Evolutionary conservation across 202 grass and related monocot species (phyloP), one percentile per base, ranked within the genome.

Genomic region (Saccharum hybrid): DNA sequence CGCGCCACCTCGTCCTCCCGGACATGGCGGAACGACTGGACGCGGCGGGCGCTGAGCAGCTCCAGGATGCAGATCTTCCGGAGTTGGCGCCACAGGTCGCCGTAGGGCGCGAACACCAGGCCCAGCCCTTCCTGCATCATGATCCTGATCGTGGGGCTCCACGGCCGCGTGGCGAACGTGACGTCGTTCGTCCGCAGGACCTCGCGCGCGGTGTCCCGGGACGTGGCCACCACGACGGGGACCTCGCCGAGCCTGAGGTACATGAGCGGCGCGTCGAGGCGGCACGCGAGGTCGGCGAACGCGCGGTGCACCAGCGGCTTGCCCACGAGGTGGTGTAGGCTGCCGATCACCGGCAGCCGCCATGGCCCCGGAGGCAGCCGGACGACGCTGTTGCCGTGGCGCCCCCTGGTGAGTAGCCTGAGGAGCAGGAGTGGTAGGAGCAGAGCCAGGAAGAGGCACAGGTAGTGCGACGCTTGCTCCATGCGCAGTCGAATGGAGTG

Each of bases 161-260:
- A 75, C 0, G 88, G 71, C 34, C 90, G 81, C 9, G 84, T 71
- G 0, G 90, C 90, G 22, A 94, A 88, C 13, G 19, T 9, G 49
- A 64, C 60, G 66, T 90, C 93, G 28, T 89, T 66, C 46, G 33
- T 63, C 14, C 77, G 79, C 71, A 88, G 68, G 76, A 94, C 43
- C 81, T 94, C 88, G 11, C 65, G 63, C 4, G 90, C 86, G 26
- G 59, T 73, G 39, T 37, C 78, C 0, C 68, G 49, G 0, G 83
- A 88, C 3, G 91, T 81, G 66, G 81, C 79, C 22, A 93, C 60
- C 31, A 93, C 64, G 0, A 81, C 46, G 3, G 83, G 82, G 5
- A 83, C 68, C 75, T 93, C 91, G 0, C 88, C 88, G 26, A 93
- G 82, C 78, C 56, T 40, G 61, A 90, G 82, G 74, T 88, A 87